Conservation (phyloP, 495 filamentous ascomycete species). For the Opeltia flavorubescens region DNA sequence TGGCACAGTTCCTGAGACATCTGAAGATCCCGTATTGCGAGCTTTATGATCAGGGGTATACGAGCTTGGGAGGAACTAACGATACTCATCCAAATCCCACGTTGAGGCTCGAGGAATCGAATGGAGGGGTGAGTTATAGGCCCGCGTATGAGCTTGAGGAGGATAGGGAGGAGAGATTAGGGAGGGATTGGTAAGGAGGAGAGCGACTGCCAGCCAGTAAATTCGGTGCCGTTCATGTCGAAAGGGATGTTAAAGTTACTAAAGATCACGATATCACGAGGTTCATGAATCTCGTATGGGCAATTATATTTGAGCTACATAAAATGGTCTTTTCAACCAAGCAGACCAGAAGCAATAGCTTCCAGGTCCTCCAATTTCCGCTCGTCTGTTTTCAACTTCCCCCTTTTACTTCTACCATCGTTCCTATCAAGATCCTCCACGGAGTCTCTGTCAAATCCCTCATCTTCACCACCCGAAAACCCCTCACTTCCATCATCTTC, state of each 20-base stretch:
- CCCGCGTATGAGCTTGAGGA: constrained; percentile 80
- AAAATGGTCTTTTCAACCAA: constrained; percentile 28
- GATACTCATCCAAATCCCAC: constrained; percentile 86
- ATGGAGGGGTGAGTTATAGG: constrained; percentile 35
- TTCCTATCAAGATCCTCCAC: constrained; percentile 9
- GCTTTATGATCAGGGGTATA: constrained; percentile 77
- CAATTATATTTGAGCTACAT: neutral
- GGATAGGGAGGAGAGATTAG: constrained; percentile 75
- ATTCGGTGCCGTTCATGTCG: no score
- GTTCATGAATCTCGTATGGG: no score
- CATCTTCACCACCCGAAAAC: constrained; percentile 12
- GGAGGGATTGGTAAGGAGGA: constrained; percentile 42
- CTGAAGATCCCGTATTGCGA: constrained; percentile 66
- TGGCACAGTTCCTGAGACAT: constrained; percentile 59
- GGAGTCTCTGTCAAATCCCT: constrained; percentile 3
- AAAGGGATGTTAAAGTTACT: no score
- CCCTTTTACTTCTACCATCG: constrained; percentile 36
- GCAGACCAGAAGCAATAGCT: constrained; percentile 66
- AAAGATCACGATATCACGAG: no score
- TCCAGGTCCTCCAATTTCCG: constrained; percentile 89
- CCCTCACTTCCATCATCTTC: constrained; percentile 18
- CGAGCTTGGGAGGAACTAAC: constrained; percentile 72
- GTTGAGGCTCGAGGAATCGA: constrained; percentile 33
- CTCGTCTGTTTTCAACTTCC: constrained; percentile 57
- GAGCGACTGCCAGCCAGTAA: no score